Conservation (phyloP, 139 green algal genomes). For the Picochlorum sp. region DNA sequence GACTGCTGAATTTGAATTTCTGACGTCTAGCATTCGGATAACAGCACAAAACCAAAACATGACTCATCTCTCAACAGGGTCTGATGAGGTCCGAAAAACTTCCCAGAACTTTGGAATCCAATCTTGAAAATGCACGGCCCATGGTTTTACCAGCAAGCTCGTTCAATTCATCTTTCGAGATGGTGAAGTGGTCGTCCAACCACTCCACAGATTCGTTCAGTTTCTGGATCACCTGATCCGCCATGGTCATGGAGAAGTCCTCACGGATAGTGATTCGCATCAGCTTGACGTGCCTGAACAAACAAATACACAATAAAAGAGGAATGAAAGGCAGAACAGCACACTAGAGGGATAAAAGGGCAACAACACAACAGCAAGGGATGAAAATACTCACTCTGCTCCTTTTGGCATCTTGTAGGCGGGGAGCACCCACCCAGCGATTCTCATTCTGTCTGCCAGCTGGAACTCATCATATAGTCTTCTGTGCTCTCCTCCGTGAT, state of each 20-base stretch:
- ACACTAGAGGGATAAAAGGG: neutral
- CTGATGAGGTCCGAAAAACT: neutral
- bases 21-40: neutral
- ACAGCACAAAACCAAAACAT: neutral
- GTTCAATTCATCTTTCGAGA: slow-evolving; percentile 15
- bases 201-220: slow-evolving; percentile 27
- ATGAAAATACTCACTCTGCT: no score
- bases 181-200: slow-evolving; percentile 40
- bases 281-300: slow-evolving; percentile 15
- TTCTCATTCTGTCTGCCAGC: slow-evolving; percentile 40
- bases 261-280: slow-evolving; percentile 28
- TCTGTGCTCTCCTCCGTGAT: slow-evolving; percentile 3
- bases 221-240: slow-evolving; percentile 25
- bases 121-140: neutral
- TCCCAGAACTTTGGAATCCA: slow-evolving; percentile 4
- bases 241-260: slow-evolving; percentile 35
- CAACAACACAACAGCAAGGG: slow-evolving; percentile 1
- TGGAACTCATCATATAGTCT: slow-evolving; percentile 52
- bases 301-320: no score
- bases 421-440: slow-evolving; percentile 48
- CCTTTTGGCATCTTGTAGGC: slow-evolving; percentile 52
- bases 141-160: neutral
- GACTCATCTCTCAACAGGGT: neutral
- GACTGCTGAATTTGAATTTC: neutral
- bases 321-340: neutral